Conservation (phyloP, 176 grass and related monocot genomes). For the Poa annua region DNA sequence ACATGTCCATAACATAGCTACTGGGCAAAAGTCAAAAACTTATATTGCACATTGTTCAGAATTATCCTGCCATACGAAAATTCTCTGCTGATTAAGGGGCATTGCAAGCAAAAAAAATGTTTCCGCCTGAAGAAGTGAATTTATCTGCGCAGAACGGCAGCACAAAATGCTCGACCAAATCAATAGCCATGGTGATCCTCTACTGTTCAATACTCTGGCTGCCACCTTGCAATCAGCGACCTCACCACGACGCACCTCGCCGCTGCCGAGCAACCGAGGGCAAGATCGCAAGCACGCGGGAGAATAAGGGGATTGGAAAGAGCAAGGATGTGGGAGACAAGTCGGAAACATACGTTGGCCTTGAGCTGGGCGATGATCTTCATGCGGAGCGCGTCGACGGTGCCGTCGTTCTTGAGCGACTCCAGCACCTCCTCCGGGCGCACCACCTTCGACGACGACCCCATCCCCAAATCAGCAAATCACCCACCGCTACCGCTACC, state of each 20-base stretch:
- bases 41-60: background rate
- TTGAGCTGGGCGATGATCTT: slow-evolving; percentile 96
- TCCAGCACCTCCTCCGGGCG: slow-evolving; percentile 85
- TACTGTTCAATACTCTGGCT: background rate
- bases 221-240: background rate
- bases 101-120: background rate
- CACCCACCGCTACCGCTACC: background rate
- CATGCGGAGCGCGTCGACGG: slow-evolving; percentile 89
- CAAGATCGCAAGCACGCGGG: background rate
- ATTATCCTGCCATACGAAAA: background rate
- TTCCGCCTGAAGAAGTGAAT: background rate
- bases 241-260: background rate
- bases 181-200: background rate
- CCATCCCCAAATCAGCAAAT: slow-evolving; percentile 49
- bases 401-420: slow-evolving; percentile 92
- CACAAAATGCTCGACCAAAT: background rate
- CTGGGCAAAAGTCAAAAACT: background rate
- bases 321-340: background rate
- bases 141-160: background rate
- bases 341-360: slow-evolving; percentile 66
- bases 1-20: background rate
- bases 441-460: slow-evolving; percentile 66
- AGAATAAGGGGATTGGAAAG: background rate
- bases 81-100: background rate
- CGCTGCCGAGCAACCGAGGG: background rate